Conservation (phyloP, 495 filamentous ascomycete species). For the Pseudoneurospora amorphoporcata region DNA sequence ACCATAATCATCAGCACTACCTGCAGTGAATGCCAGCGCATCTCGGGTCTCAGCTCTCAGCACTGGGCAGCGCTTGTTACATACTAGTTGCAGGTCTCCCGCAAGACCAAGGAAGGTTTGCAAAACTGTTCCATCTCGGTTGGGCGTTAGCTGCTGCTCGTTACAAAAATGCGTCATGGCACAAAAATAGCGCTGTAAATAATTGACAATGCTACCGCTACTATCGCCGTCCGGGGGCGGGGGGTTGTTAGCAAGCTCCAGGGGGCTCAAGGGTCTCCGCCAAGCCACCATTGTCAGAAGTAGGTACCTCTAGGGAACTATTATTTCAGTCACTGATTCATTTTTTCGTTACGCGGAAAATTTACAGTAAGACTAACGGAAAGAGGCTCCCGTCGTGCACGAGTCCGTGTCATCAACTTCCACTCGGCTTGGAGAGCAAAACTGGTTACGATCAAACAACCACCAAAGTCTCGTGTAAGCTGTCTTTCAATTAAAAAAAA, state of each 20-base stretch:
- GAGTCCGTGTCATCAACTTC: too few species aligned
- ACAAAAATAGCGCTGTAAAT: background rate
- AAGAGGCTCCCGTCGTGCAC: too few species aligned
- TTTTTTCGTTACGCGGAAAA: too few species aligned
- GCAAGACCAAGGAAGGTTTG: background rate
- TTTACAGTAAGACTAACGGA: too few species aligned
- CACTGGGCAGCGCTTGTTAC: background rate
- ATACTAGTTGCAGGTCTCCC: background rate
- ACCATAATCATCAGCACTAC: background rate
- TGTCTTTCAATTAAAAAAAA: too few species aligned
- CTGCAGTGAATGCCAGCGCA: background rate
- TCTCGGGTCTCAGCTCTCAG: too few species aligned
- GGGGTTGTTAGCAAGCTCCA: background rate
- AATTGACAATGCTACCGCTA: background rate
- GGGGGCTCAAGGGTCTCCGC: background rate
- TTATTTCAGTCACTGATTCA: too few species aligned
- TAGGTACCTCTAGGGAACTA: too few species aligned
- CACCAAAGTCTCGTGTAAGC: too few species aligned
- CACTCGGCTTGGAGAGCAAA: too few species aligned
- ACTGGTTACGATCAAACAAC: too few species aligned
- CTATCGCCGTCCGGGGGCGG: background rate
- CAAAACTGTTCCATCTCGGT: background rate
- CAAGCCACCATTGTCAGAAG: background rate
- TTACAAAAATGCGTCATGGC: background rate
- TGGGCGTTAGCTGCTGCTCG: background rate